These are phyloP conservation scores for Teratosphaeria viscida DNA, from an alignment of 2,329 filamentous ascomycete genomes.

Conservation along the genomic window DNA sequence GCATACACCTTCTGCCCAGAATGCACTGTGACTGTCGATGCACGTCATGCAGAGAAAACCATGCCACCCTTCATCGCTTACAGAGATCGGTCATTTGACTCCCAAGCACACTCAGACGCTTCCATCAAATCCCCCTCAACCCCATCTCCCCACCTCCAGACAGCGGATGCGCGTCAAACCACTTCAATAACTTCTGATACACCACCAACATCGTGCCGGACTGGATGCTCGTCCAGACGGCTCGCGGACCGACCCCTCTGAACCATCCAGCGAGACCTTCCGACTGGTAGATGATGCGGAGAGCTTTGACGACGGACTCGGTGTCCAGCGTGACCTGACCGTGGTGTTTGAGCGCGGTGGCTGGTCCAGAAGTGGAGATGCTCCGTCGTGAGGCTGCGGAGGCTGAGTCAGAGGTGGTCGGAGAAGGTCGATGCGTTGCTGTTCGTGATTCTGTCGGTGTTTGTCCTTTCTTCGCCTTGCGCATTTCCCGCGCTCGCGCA, in stretches of 20 bases:
- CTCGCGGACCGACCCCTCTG: slow-evolving; percentile 81
- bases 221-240: slow-evolving; percentile 95
- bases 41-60: no score
- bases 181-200: slow-evolving; percentile 77
- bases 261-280: slow-evolving; percentile 90
- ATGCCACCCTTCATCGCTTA: no score
- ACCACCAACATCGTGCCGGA: slow-evolving; percentile 93
- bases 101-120: no score
- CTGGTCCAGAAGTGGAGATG: slow-evolving; percentile 85
- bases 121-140: background rate
- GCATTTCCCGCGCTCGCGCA: slow-evolving; percentile 17
- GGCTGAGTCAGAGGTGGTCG: slow-evolving; percentile 4
- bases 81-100: no score
- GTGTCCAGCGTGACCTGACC: slow-evolving; percentile 76
- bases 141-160: slow-evolving; percentile 7
- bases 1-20: no score
- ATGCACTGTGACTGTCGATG: no score
- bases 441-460: slow-evolving; percentile 1
- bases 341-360: slow-evolving; percentile 68
- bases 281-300: slow-evolving; percentile 78
- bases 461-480: slow-evolving; percentile 8
- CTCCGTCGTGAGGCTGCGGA: slow-evolving; percentile 23
- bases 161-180: slow-evolving; percentile 52
- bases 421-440: slow-evolving; percentile 4
- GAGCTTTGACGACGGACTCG: slow-evolving; percentile 73